Percentiles rank a stretch among this genome's conserved stretches.
These are phyloP conservation scores for Leccinum fibrillosum DNA, from an alignment of 768 basidiomycete species.

Conservation along the genomic window DNA sequence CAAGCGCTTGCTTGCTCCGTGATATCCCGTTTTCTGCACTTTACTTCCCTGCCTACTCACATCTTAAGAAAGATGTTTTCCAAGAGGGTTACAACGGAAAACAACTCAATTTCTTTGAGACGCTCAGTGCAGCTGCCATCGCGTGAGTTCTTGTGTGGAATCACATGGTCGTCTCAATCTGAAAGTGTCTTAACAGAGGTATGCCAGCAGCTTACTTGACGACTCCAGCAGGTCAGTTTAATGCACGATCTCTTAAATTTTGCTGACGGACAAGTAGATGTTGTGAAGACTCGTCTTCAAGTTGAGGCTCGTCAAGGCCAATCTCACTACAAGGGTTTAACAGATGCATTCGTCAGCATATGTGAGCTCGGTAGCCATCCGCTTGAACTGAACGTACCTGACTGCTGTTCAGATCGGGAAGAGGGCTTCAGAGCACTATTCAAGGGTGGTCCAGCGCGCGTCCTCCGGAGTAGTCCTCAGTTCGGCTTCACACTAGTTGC, in stretches of 20 bases:
- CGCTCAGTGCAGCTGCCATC: conserved; percentile 75
- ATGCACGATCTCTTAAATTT: conserved; percentile 5
- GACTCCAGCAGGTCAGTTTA: conserved; percentile 73
- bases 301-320: conserved; percentile 90
- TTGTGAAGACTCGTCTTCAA: conserved; percentile 95
- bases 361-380: conserved; percentile 47
- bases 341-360: conserved; percentile 89
- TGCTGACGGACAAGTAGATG: conserved; percentile 53
- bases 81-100: conserved; percentile 96
- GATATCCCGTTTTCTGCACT: conserved; percentile 98
- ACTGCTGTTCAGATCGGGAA: conserved; percentile 58
- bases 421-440: conserved; percentile 88
- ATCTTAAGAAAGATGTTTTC: conserved; percentile 92
- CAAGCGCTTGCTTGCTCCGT: conserved; percentile 87
- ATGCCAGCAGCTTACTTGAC: conserved; percentile 97
- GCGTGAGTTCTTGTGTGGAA: conserved; percentile 52
- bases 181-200: conserved; percentile 54
- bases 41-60: conserved; percentile 85
- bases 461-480: conserved; percentile 86
- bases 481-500: conserved; percentile 92
- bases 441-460: conserved; percentile 88
- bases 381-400: conserved; percentile 8
- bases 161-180: conserved; percentile 23
- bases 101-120: conserved; percentile 86
- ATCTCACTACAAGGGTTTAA: conserved; percentile 85